These are phyloP conservation scores for Metschnikowia reukaufii DNA, from an alignment of 805 yeast species.

Conservation along the genomic window DNA sequence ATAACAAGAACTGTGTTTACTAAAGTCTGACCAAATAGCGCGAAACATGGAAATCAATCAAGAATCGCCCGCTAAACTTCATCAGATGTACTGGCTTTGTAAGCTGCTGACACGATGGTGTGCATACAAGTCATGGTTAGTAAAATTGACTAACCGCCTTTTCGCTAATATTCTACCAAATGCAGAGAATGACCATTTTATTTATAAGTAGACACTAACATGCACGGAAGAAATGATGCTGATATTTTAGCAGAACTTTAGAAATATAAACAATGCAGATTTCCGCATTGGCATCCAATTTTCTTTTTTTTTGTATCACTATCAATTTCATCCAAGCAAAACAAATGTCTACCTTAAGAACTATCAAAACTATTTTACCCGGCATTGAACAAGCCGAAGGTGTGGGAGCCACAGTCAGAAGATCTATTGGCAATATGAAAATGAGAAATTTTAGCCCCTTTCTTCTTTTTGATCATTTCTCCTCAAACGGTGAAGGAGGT, in stretches of 20 bases:
- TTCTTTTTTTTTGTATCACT: conserved; percentile 4
- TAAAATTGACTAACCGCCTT: not conserved
- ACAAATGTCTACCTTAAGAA: conserved; percentile 27
- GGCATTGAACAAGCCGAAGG: conserved; percentile 81
- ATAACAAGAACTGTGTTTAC: too few species aligned
- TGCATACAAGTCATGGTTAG: not conserved
- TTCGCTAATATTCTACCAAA: not conserved
- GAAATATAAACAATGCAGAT: conserved; percentile 8
- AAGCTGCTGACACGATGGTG: not conserved
- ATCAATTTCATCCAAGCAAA: conserved; percentile 1
- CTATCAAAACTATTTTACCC: conserved; percentile 31
- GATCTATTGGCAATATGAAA: conserved; percentile 70
- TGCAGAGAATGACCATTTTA: not conserved
- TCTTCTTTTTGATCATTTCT: conserved; percentile 78
- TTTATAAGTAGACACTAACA: not conserved
- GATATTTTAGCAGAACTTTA: not conserved
- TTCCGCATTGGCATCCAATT: not conserved
- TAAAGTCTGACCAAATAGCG: too few species aligned
- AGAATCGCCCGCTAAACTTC: too few species aligned
- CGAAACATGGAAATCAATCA: too few species aligned
- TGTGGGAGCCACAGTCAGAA: conserved; percentile 78
- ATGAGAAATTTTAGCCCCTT: conserved; percentile 81
- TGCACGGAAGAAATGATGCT: not conserved
- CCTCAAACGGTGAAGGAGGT: conserved; percentile 64
- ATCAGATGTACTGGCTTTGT: not conserved